Base-by-base conservation (phyloP, 768 basidiomycete species). In the Kwoniella pini region DNA sequence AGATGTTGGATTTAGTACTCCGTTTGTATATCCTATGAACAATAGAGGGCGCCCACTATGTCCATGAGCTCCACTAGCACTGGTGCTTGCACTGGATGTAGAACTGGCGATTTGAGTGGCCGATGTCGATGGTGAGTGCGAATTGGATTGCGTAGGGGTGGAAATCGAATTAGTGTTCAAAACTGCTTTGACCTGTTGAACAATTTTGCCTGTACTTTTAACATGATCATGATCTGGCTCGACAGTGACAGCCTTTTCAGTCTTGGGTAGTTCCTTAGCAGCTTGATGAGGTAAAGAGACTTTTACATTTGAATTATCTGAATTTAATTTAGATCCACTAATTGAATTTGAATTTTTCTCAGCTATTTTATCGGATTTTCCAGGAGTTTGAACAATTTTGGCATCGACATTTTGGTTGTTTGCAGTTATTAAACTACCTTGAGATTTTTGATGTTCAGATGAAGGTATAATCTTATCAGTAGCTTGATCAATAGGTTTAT, bases 321-420 rank as follows among this genome's bases (percentile, higher is more conserved):
- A 36, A 10, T 30, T 54, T 22, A 45, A 39, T 36, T 45, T 45
- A 4, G 43, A 46, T 3, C 50, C 58, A 38, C 50, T 49, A 24
- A 42, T 7, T n/a, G 36, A 31, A 17, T 58, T 50, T 15, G 50
- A 28, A 26, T 54, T 40, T 39, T 33, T 36, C n/a, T 61, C 59
- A 13, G 44, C 30, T 12, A 61, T 22, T 28, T 45, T 61, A 45
- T 46, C 30, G 30, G 59, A 53, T 26, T 61, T 61, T 1, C 59
- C 59, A 5, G 59, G 59, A 17, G 59, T 61, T 36, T 61, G 59
- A 9, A 54, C 22, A 7, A 61, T 39, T 28, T 61, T 61, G 51
- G 52, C 59, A 30, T 45, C 33, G 2, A 12, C 54, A 22, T 31
- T 55, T 11, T 31, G 28, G 40, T 44, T 31, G 17, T 55, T 45